A percentile compares a stretch with the other conserved stretches of the same genome.
phyloP scores from a whole-genome alignment of 306 rosid species.

The Cucumis sativus region Cucumber_9930_V3 NC_026659.2:26585501-26586000 shows the following conservation, averaged over 20 bases:
- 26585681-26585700: conserved; percentile 28
- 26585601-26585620: conserved; percentile 71
- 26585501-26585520: conserved; percentile 53
- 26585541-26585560: conserved; percentile 76
- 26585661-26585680: conserved; percentile 12
- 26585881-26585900: conserved; percentile 16
- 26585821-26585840: conserved; percentile 13
- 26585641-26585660: conserved; percentile 48
- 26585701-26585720: conserved; percentile 25
- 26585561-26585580: conserved; percentile 45
- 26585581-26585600: conserved; percentile 65
- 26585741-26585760: conserved; percentile 35
- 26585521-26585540: conserved; percentile 55
- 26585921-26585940: conserved; percentile 16
- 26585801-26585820: conserved; percentile 16
- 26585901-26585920: neutral
- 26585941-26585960: neutral
- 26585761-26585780: conserved; percentile 38
- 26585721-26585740: conserved; percentile 37
- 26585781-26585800: conserved; percentile 36
- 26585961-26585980: neutral
- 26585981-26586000: neutral
- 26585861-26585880: neutral
- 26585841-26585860: neutral
- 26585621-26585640: conserved; percentile 84